Base-by-base conservation (phyloP, 148 eudicot genomes). In the Amaranthus palmeri region DNA sequence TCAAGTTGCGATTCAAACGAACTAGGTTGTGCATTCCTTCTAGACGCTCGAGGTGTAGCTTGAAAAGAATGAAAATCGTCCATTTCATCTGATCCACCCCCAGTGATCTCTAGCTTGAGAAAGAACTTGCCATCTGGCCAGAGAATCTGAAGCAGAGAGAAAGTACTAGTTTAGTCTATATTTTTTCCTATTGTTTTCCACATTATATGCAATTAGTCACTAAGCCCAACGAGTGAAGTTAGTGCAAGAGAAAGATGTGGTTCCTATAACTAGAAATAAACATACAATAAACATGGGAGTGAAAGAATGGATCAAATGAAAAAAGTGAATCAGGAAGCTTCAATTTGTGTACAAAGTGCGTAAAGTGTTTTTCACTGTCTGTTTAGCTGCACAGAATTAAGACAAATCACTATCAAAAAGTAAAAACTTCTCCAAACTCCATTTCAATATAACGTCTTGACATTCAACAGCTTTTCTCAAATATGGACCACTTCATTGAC, bases 41-140 rank as follows among this genome's bases (percentile, higher is more conserved):
- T 65, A 14, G 82, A 50, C 61, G 79, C 70, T 65, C 66, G 69
- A 48, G 81, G 78, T 73, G 88, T 71, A 56, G 75, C 86, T 80
- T 80, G 84, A 54, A 79, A 84, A 70, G 78, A 78, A 76, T 71
- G 76, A 46, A 25, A 25, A 25, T 68, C 67, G 44, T 87, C 83
- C 77, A 83, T 53, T 58, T 80, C 88, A 70, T 81, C 86, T n/a
- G 48, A 61, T 55, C 79, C 75, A 17, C 69, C 65, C 68, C 71
- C 80, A 65, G 67, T 61, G 8, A 83, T 75, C 63, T 74, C 82
- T 70, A 88, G 69, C 77, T 79, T 89, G 61, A 79, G 80, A 79
- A 89, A 95, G 79, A 95, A 95, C 69, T 74, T 89, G 41, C 96
- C 99, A 74, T 81, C 88, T 53, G 97, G 98, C 97, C 97, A 95